Evolutionary conservation across 2,329 filamentous ascomycete genomes (phyloP).

Genomic region (Paraconiothyrium brasiliense): DNA sequence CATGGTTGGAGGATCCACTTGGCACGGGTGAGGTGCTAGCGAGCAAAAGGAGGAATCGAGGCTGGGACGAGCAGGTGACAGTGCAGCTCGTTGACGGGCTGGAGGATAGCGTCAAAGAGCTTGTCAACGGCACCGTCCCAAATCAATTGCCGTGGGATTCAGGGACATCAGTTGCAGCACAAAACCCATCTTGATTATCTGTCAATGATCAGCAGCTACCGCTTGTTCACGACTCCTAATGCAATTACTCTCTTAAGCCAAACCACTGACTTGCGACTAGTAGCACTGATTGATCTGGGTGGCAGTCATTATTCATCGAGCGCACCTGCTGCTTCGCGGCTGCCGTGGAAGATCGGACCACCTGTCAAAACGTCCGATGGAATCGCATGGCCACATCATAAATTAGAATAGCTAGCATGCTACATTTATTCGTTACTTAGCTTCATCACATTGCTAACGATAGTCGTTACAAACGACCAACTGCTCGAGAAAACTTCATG

Average conservation of each 20-base stretch:
- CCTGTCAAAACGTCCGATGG: too few species aligned
- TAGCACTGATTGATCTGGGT: too few species aligned
- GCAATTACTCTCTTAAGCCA: too few species aligned
- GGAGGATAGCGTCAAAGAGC: constrained; percentile 39
- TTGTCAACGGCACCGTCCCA: constrained; percentile 35
- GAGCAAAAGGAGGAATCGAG: constrained; percentile 52
- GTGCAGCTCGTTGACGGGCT: constrained; percentile 33
- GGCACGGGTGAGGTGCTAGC: constrained; percentile 46
- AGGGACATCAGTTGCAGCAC: too few species aligned
- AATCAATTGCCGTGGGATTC: constrained; percentile 39
- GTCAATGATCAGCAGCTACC: background rate
- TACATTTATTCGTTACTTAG: too few species aligned
- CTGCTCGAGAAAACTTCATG: background rate
- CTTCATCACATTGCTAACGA: background rate
- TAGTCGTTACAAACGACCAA: background rate
- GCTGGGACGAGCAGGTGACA: constrained; percentile 44
- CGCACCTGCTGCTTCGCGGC: too few species aligned
- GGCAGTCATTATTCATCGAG: too few species aligned
- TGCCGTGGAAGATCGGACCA: too few species aligned
- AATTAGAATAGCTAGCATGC: too few species aligned
- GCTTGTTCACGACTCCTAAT: background rate
- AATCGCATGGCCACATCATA: too few species aligned
- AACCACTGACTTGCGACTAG: too few species aligned
- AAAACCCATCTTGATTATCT: background rate
- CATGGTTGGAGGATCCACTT: constrained; percentile 53